Base-by-base conservation (phyloP, 108 stramenopile species). In the Pseudonitzschia delicatissima region DNA sequence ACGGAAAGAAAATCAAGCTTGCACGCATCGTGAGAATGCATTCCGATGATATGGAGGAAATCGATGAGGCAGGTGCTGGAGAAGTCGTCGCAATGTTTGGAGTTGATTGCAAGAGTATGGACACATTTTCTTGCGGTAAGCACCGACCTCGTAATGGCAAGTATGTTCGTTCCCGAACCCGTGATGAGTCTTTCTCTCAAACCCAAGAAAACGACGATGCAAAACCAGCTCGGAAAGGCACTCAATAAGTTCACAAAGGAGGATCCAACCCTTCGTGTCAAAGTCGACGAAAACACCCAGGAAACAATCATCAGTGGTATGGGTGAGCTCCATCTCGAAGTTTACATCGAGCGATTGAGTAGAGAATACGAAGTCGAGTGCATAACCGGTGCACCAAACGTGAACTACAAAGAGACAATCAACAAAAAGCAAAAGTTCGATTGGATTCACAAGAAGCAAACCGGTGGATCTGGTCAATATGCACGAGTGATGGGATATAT, bases 41-140 rank as follows among this genome's bases (percentile, higher is more conserved):
- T 76, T 91, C 97, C 8, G 84, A 97, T 65, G 99, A 99, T 44
- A 98, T 99, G 98, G 95, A 98, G 76, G 99, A 99, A 39, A 96
- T 99, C 57, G 89, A 94, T 26, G 83, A 80, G 35, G 97, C 96
- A 4, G 87, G 90, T 20, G 80, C 97, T 11, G 99, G 99, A 26
- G 99, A 99, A 66, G 98, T 99, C 42, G 97, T 96, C n/a, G 99
- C 98, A 44, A 98, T 98, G 87, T 99, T 99, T 72, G 99, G 99
- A 44, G 79, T 99, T 8, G 99, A 99, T 62, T 99, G 99, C 64
- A 81, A 87, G 25, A 92, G 90, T 8, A 98, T 98, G 97, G 99
- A 99, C 60, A 96, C 97, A 12, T 99, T 99, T 73, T 93, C 91
- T 21, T 97, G 97, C 64, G 97, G 96, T n/a, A 5, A 68, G 58